Evolutionary conservation across 805 yeast genomes (phyloP).

Genomic region (Hanseniaspora clermontiae): DNA sequence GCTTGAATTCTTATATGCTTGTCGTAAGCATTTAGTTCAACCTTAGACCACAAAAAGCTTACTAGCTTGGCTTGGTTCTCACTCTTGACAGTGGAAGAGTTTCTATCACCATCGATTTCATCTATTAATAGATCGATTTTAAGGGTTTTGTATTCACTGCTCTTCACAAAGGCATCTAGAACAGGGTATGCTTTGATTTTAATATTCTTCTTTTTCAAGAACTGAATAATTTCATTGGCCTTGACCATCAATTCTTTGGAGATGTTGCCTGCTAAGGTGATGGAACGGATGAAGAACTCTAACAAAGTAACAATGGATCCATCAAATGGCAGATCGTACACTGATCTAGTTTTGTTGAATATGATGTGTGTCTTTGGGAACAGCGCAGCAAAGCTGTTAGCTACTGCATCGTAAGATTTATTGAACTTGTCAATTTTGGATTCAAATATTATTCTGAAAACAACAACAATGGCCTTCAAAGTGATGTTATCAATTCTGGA

Average conservation of each 20-base stretch:
- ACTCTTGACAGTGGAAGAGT: background rate
- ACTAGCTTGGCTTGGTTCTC: background rate
- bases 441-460: constrained; percentile 1
- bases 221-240: background rate
- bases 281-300: background rate
- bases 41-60: background rate
- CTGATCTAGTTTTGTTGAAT: background rate
- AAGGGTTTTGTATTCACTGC: background rate
- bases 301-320: background rate
- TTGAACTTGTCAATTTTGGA: background rate
- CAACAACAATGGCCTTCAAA: background rate
- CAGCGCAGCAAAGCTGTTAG: background rate
- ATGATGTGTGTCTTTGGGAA: background rate
- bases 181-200: background rate
- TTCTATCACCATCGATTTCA: background rate
- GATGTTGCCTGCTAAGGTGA: background rate
- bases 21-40: background rate
- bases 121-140: constrained; percentile 2
- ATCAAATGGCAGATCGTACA: constrained; percentile 4
- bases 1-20: background rate
- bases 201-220: background rate
- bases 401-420: background rate
- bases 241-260: background rate
- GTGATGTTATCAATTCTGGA: background rate
- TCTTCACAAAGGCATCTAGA: background rate